phyloP scores from a whole-genome alignment of 495 filamentous ascomycete species.

The Penicillium longicatenatum region DNA sequence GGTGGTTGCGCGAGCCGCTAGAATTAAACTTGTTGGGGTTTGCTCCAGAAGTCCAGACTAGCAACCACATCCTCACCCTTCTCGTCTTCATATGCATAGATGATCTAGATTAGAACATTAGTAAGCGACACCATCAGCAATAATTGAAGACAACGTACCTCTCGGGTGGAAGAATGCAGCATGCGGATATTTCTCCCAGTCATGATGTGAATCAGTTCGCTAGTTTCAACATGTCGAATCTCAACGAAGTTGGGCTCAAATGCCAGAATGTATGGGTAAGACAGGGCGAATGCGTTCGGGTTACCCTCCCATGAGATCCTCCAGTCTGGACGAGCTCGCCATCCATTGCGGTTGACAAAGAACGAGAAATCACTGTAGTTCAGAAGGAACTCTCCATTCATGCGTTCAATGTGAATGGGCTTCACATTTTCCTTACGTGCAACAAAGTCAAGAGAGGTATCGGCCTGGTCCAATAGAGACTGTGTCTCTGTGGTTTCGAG shows the following conservation, averaged over 20 bases:
- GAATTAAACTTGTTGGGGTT: conserved; percentile 35
- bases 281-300: conserved; percentile 87
- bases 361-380: conserved; percentile 99
- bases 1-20: neutral
- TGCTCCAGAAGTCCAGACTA: conserved; percentile 95
- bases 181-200: conserved; percentile 95
- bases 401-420: conserved; percentile 96
- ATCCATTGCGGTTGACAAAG: conserved; percentile 98
- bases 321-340: conserved; percentile 95
- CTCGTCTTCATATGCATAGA: conserved; percentile 98
- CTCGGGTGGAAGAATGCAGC: conserved; percentile 93
- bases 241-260: conserved; percentile 99
- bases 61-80: conserved; percentile 88
- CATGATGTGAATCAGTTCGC: conserved; percentile 87
- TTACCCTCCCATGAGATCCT: conserved; percentile 95
- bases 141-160: conserved; percentile 60
- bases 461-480: conserved; percentile 94
- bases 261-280: conserved; percentile 92
- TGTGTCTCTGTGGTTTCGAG: conserved; percentile 97
- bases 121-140: conserved; percentile 4
- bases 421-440: conserved; percentile 88
- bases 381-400: conserved; percentile 94
- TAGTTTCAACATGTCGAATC: conserved; percentile 90
- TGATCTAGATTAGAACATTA: conserved; percentile 57
- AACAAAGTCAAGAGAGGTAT: conserved; percentile 97